Conservation (phyloP, 176 grass and related monocot genomes). For the Microstegium vimineum region DNA sequence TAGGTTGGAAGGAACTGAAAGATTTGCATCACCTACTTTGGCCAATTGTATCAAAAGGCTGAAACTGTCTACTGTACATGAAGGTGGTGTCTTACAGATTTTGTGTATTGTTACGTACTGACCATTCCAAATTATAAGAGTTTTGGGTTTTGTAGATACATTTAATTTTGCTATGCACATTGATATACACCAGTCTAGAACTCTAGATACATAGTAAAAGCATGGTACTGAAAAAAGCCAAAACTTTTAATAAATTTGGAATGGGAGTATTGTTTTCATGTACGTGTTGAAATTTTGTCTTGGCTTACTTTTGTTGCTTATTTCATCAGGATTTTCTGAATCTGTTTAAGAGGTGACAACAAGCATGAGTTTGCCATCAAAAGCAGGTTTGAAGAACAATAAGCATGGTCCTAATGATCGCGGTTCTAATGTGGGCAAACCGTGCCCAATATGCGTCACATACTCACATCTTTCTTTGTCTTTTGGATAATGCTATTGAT, state of each 20-base stretch:
- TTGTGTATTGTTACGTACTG: conserved; percentile 1
- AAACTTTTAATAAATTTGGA: not conserved
- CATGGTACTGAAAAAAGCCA: not conserved
- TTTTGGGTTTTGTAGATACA: not conserved
- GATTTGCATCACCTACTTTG: conserved; percentile 85
- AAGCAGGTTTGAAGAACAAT: conserved; percentile 62
- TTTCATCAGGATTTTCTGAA: conserved; percentile 62
- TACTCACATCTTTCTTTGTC: conserved; percentile 5
- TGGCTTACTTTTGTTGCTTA: conserved; percentile 27
- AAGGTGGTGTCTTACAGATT: conserved; percentile 65
- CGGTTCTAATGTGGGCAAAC: conserved; percentile 59
- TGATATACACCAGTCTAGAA: not conserved
- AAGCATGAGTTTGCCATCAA: conserved; percentile 59
- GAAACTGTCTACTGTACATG: conserved; percentile 64
- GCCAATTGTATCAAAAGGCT: conserved; percentile 72
- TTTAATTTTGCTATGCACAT: not conserved
- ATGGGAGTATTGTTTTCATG: conserved; percentile 2
- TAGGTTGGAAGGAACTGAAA: conserved; percentile 87
- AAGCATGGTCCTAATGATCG: conserved; percentile 73
- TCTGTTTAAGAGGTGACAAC: conserved; percentile 55
- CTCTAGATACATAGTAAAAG: not conserved
- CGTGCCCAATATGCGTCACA: conserved; percentile 42
- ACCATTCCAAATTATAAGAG: not conserved
- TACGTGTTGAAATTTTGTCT: not conserved
- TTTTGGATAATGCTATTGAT: not conserved